Conservation (phyloP, 371 early-diverging fungal genomes). For the Lichtheimia ramosa region DNA sequence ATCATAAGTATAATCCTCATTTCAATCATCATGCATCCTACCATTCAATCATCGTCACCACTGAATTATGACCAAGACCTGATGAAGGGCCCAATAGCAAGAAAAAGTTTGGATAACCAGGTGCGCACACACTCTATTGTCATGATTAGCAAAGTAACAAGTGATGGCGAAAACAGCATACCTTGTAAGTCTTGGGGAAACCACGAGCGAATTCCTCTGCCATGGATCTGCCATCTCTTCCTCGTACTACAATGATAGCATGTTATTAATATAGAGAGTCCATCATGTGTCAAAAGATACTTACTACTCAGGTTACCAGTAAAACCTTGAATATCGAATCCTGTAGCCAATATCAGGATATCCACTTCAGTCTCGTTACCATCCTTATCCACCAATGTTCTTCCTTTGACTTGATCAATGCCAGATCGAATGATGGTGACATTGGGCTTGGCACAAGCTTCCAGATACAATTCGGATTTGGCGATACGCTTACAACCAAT, state of each 20-base stretch:
- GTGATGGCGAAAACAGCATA: slow-evolving; percentile 17
- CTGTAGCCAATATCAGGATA: slow-evolving; percentile 63
- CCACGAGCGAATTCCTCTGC: not conserved
- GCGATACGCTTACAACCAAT: slow-evolving; percentile 48
- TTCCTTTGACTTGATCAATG: slow-evolving; percentile 39
- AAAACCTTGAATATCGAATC: slow-evolving; percentile 51
- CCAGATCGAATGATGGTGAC: slow-evolving; percentile 42
- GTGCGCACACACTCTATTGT: slow-evolving; percentile 19
- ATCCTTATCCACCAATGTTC: slow-evolving; percentile 35
- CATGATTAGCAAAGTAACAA: not conserved
- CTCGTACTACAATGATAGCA: too few species aligned
- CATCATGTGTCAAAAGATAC: not conserved
- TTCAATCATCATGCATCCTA: too few species aligned
- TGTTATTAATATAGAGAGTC: too few species aligned
- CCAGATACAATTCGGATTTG: slow-evolving; percentile 49
- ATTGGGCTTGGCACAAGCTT: slow-evolving; percentile 43
- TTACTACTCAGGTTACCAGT: slow-evolving; percentile 29
- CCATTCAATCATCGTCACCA: slow-evolving; percentile 30
- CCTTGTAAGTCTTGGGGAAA: slow-evolving; percentile 26
- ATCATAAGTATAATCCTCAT: too few species aligned
- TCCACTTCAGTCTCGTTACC: slow-evolving; percentile 50
- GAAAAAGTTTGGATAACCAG: slow-evolving; percentile 51
- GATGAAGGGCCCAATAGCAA: slow-evolving; percentile 43
- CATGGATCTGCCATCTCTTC: too few species aligned
- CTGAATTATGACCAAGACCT: slow-evolving; percentile 37